Percentiles rank a stretch among this genome's conserved stretches.
These are phyloP conservation scores for Botryotinia narcissicola DNA, from an alignment of 2,329 filamentous ascomycete genomes.

Conservation along the genomic window DNA sequence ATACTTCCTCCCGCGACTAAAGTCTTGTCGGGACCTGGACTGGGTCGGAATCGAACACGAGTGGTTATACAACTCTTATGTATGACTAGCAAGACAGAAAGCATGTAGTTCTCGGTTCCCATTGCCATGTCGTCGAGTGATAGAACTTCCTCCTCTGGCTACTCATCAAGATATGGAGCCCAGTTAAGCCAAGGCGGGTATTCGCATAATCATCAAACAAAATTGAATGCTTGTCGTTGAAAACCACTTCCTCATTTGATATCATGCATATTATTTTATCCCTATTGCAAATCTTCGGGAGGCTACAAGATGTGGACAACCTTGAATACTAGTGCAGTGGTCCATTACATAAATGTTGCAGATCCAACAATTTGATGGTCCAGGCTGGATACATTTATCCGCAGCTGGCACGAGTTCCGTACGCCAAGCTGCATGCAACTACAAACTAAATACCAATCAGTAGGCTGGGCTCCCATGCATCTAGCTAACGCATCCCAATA, in stretches of 20 bases:
- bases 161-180: background rate
- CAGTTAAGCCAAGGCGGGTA: background rate
- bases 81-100: background rate
- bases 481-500: slow-evolving; percentile 8
- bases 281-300: background rate
- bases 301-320: background rate
- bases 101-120: slow-evolving; percentile 1
- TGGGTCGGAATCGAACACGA: slow-evolving; percentile 8
- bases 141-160: background rate
- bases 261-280: background rate
- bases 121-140: slow-evolving; percentile 15
- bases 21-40: slow-evolving; percentile 2
- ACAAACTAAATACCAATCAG: slow-evolving; percentile 4
- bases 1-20: background rate
- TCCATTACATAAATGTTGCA: slow-evolving; percentile 5
- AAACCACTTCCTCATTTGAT: background rate
- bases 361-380: slow-evolving; percentile 15
- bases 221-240: background rate
- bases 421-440: slow-evolving; percentile 11
- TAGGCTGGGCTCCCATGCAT: slow-evolving; percentile 12
- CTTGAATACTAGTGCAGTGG: background rate
- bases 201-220: slow-evolving; percentile 5
- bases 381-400: slow-evolving; percentile 3
- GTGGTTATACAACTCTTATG: slow-evolving; percentile 3
- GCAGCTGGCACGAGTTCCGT: slow-evolving; percentile 13